Evolutionary conservation across 2,329 filamentous ascomycete genomes (phyloP), one percentile per base, ranked within the genome.

Genomic region (Ophiostoma montium): DNA sequence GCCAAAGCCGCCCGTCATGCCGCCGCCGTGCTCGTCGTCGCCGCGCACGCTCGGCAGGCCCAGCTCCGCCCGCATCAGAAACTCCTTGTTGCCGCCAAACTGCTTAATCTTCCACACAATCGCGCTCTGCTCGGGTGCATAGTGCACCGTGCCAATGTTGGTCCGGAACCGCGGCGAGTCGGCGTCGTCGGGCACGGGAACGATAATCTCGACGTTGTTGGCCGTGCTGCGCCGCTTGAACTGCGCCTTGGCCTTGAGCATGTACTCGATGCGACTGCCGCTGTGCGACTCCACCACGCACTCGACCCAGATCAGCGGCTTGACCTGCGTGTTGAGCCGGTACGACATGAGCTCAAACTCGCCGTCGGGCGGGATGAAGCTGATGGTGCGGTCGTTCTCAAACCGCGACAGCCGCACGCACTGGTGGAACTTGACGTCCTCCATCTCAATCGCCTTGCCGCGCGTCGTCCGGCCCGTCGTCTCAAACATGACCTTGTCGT

Each of bases 101-200:
- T 98, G 92, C 73, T 98, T 98, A 65, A 98, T 98, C 73, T 98
- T 98, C 92, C 92, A 98, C 46, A 98, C 85, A 58, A 98, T 98
- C 52, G 90, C 90, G 55, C 86, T 94, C 62, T 95, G 90, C 66
- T 98, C 92, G 0, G 92, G 92, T 4, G 90, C 90, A 63, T 98
- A 98, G 68, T 98, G 92, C 12, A 98, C 92, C 30, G 84, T 87
- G 49, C 92, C 92, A 54, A 98, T 94, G 63, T 96, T 98, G 33
- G 92, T 98, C 48, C 92, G 80, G 77, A 98, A 98, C 41, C 92
- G 82, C 11, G 92, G 92, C 2, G 86, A 87, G 65, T 98, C 92
- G 53, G 92, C 92, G 63, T 98, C 92, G 63, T 98, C 92, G 19
- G 92, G 92, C 3, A 98, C 92, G 1, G 92, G 92, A 39, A 98